Conservation (phyloP, 1,284 basidiomycete genomes). For the Ceratobasidium sp. region DNA sequence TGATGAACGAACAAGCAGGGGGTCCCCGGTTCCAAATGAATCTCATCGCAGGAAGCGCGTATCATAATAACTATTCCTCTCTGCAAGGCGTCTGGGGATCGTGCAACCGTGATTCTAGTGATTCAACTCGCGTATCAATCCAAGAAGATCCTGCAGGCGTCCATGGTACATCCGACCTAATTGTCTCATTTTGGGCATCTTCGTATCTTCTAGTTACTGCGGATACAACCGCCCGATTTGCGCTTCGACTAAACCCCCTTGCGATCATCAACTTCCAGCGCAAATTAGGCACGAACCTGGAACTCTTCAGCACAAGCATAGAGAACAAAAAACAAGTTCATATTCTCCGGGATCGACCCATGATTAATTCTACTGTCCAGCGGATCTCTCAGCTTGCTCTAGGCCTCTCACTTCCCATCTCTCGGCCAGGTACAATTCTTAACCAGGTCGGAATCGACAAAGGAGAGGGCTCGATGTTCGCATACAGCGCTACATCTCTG, state of each 20-base stretch:
- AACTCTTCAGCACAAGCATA: constrained; percentile 55
- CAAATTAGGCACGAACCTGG: constrained; percentile 54
- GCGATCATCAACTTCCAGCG: neutral
- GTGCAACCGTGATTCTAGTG: neutral
- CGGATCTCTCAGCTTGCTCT: neutral
- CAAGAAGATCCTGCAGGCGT: constrained; percentile 12
- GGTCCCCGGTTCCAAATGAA: neutral
- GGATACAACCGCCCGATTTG: neutral
- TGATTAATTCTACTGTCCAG: constrained; percentile 7
- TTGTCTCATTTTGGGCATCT: constrained; percentile 33
- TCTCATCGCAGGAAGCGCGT: neutral
- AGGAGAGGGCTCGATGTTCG: neutral
- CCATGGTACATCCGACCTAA: constrained; percentile 23
- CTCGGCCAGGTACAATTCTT: constrained; percentile 54
- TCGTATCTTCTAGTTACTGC: neutral
- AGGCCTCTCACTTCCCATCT: neutral
- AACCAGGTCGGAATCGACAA: constrained; percentile 29
- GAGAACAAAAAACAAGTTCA: constrained; percentile 56
- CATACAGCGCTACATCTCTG: constrained; percentile 56
- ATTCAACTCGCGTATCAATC: neutral
- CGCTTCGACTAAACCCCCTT: neutral
- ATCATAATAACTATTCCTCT: constrained; percentile 9
- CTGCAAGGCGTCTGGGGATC: constrained; percentile 29
- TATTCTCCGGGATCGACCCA: constrained; percentile 53
- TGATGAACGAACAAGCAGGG: neutral